Conservation (phyloP, 208 protist genomes). For the Trypanosoma caninum region DNA sequence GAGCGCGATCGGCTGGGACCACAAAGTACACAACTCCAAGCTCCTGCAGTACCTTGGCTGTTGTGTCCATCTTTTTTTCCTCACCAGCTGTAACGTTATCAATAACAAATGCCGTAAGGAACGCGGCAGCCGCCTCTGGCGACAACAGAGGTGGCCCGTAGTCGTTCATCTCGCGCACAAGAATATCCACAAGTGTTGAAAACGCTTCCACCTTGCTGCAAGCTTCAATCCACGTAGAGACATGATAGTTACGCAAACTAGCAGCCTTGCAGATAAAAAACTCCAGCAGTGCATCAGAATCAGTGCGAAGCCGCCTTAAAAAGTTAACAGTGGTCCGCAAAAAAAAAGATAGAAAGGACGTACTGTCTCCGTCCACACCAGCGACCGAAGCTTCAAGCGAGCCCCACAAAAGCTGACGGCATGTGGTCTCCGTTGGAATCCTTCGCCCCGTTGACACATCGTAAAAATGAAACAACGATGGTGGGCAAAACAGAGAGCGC, state of each 20-base stretch:
- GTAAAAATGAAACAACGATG: conserved; percentile 19
- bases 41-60: neutral
- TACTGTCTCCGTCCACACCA: neutral
- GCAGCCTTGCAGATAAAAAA: conserved; percentile 18
- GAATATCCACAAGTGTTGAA: conserved; percentile 14
- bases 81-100: neutral
- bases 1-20: conserved; percentile 28
- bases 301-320: conserved; percentile 1
- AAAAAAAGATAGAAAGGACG: conserved; percentile 1
- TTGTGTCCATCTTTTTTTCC: neutral
- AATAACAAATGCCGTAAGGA: conserved; percentile 46
- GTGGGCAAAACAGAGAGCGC: conserved; percentile 27
- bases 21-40: conserved; percentile 33
- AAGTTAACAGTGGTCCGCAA: neutral
- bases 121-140: conserved; percentile 47
- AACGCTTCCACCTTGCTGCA: conserved; percentile 32
- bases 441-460: conserved; percentile 8
- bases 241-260: conserved; percentile 56
- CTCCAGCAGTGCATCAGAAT: neutral
- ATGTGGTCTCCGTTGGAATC: conserved; percentile 5
- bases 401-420: conserved; percentile 20
- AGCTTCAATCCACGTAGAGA: conserved; percentile 59
- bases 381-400: neutral
- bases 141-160: conserved; percentile 38
- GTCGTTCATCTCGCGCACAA: conserved; percentile 17